A percentile compares a stretch with the other conserved stretches of the same genome.
phyloP scores from a whole-genome alignment of 1,284 basidiomycete species.

The Moesziomyces parantarcticus region DNA sequence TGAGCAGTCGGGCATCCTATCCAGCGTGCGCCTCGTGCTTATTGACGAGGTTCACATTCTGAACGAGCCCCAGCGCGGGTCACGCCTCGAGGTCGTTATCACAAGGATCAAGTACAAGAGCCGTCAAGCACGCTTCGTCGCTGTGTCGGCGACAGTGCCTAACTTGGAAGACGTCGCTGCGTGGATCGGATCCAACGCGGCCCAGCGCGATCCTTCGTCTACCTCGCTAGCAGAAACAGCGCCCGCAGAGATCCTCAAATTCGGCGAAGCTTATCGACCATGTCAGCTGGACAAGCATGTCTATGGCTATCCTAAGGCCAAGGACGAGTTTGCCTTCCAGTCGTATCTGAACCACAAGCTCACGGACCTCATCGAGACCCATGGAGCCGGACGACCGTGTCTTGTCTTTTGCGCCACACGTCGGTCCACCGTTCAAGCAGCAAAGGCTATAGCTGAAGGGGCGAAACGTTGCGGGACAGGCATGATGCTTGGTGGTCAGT shows the following conservation, averaged over 20 bases:
- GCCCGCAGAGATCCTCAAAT: conserved; percentile 43
- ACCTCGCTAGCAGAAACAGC: background rate
- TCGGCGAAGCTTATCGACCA: conserved; percentile 57
- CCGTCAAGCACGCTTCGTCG: conserved; percentile 80
- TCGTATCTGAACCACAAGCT: conserved; percentile 79
- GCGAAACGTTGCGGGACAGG: conserved; percentile 32
- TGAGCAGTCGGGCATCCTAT: conserved; percentile 51
- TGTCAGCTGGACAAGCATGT: conserved; percentile 57
- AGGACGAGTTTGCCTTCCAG: conserved; percentile 83
- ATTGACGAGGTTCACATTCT: conserved; percentile 96
- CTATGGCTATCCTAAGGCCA: conserved; percentile 70
- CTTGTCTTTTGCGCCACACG: conserved; percentile 60
- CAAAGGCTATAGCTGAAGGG: conserved; percentile 80
- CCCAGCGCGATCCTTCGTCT: background rate
- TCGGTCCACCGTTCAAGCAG: conserved; percentile 74
- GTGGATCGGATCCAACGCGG: conserved; percentile 79
- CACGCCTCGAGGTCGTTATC: conserved; percentile 85
- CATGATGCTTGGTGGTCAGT: conserved; percentile 2
- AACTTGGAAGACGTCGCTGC: conserved; percentile 88
- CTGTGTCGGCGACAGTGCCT: conserved; percentile 92
- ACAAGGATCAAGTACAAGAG: conserved; percentile 82
- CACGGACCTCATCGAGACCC: conserved; percentile 71
- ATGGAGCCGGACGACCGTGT: conserved; percentile 45
- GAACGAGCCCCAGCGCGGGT: conserved; percentile 74
- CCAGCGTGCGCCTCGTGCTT: conserved; percentile 69